Percentiles rank a stretch among this genome's conserved stretches.
Conservation (phyloP, 1,139 yeast genomes). For the Blastobotrys elegans region DNA sequence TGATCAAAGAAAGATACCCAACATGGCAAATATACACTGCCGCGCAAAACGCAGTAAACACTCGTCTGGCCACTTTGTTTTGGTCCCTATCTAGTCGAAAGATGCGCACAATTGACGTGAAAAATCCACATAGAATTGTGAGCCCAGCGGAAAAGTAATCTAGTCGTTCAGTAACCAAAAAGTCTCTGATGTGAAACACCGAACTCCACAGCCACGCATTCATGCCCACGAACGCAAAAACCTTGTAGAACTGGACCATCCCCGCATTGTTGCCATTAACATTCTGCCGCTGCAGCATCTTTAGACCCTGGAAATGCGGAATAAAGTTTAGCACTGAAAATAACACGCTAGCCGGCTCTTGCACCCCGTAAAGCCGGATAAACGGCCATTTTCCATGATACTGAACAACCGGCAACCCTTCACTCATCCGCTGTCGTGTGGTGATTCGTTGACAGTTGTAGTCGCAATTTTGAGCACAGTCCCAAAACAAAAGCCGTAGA, state of each 20-base stretch:
- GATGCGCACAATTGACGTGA: conserved; percentile 56
- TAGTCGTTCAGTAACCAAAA: conserved; percentile 68
- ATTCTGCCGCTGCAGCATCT: conserved; percentile 32
- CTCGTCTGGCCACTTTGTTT: conserved; percentile 29
- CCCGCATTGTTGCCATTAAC: conserved; percentile 25
- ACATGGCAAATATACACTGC: conserved; percentile 59
- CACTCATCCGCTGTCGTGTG: conserved; percentile 48
- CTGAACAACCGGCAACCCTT: conserved; percentile 57
- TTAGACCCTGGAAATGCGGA: conserved; percentile 65
- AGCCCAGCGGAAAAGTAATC: conserved; percentile 94
- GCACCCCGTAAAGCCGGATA: conserved; percentile 63
- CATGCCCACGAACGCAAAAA: conserved; percentile 61
- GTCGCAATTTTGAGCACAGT: conserved; percentile 79
- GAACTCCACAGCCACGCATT: conserved; percentile 86
- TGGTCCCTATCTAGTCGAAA: conserved; percentile 48
- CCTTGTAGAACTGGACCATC: conserved; percentile 38
- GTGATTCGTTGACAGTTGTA: conserved; percentile 81
- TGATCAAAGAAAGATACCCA: conserved; percentile 52
- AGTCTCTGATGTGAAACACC: conserved; percentile 83
- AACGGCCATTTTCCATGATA: conserved; percentile 99
- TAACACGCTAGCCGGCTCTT: conserved; percentile 76
- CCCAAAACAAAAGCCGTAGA: conserved; percentile 61
- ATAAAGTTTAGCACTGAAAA: conserved; percentile 76
- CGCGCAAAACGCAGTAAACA: conserved; percentile 43
- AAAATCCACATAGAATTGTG: conserved; percentile 75